Evolutionary conservation across 345 rosid genomes (phyloP).

Genomic region (Acer saccharum): DNA sequence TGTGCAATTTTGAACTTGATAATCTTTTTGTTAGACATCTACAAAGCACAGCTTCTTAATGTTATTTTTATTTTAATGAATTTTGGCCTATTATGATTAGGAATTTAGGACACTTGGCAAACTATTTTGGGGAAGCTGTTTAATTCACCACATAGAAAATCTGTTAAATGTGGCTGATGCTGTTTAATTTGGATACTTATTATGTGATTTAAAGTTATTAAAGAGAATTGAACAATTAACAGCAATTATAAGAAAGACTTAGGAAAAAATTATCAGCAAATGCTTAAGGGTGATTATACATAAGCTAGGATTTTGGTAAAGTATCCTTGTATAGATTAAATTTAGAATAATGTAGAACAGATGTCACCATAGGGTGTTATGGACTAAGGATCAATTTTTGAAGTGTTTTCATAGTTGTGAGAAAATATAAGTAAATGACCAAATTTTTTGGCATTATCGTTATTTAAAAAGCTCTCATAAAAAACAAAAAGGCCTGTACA

Average conservation of each 20-base stretch:
- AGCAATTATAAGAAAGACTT: neutral
- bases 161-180: neutral
- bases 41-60: neutral
- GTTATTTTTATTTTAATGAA: constrained; percentile 7
- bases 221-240: neutral
- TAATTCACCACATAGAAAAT: neutral
- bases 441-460: neutral
- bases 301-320: neutral
- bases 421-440: neutral
- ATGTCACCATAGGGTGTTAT: neutral
- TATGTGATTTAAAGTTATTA: neutral
- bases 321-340: too few species aligned
- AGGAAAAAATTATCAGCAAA: too few species aligned
- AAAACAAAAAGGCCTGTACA: too few species aligned
- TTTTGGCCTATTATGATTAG: neutral
- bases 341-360: neutral
- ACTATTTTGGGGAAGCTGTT: neutral
- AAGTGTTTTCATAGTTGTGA: neutral
- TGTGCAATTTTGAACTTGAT: neutral
- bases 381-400: neutral
- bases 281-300: neutral
- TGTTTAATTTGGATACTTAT: neutral
- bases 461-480: neutral
- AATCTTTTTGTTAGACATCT: neutral
- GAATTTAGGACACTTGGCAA: neutral